Evolutionary conservation across 352 stramenopile species (phyloP).

Genomic region (Globisporangium canariense): DNA sequence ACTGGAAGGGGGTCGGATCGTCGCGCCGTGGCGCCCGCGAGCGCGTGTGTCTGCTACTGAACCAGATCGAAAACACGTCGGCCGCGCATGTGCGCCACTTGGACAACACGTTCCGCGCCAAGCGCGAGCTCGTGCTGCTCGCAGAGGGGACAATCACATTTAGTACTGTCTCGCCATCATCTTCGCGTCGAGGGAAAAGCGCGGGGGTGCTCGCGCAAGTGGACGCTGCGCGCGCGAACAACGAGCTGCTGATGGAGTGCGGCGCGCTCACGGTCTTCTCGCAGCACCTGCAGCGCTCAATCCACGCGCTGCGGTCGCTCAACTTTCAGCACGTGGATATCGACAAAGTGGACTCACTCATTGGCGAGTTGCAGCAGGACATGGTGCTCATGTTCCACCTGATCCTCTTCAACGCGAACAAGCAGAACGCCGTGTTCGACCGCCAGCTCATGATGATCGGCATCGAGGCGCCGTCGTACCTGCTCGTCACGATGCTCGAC

Average conservation of each 20-base stretch:
- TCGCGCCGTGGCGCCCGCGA: conserved; percentile 63
- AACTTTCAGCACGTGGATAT: conserved; percentile 76
- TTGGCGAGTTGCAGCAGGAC: conserved; percentile 65
- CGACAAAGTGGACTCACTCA: conserved; percentile 58
- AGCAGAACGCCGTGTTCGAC: conserved; percentile 61
- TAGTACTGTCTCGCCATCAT: neutral
- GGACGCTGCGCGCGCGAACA: conserved; percentile 58
- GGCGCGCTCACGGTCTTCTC: conserved; percentile 65
- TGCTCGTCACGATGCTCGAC: conserved; percentile 68
- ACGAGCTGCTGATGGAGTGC: conserved; percentile 71
- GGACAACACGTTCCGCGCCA: conserved; percentile 70
- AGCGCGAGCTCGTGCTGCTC: conserved; percentile 62
- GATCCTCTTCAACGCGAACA: conserved; percentile 70
- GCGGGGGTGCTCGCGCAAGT: conserved; percentile 30
- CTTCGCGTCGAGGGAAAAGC: conserved; percentile 12
- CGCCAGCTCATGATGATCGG: conserved; percentile 65
- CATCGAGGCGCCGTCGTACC: conserved; percentile 51
- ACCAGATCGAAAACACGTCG: conserved; percentile 69
- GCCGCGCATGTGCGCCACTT: conserved; percentile 49
- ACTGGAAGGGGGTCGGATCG: conserved; percentile 56
- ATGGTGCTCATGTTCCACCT: conserved; percentile 80
- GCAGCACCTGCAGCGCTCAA: conserved; percentile 53
- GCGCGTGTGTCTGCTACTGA: conserved; percentile 53
- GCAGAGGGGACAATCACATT: conserved; percentile 46
- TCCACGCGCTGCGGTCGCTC: conserved; percentile 62